Base-by-base conservation (phyloP, 2,329 filamentous ascomycete species). In the Phoma sp. region DNA sequence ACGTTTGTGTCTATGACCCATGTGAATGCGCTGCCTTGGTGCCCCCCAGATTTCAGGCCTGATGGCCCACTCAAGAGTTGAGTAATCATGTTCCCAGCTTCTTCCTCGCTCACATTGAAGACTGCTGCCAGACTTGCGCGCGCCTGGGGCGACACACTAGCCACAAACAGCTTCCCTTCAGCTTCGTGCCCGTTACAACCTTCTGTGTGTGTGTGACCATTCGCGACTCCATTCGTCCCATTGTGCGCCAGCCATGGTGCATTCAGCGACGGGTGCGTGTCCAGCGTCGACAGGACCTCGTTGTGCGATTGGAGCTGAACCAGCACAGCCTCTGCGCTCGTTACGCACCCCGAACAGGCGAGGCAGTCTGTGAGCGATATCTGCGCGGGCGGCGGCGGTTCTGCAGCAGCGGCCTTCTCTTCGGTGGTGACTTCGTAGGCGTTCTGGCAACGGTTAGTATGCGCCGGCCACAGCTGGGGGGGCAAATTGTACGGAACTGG, bases 361-460 rank as follows among this genome's bases (percentile, higher is more conserved):
- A 99, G 88, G 71, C 95, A 99, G 77, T 99, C 95, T 6, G 95
- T 98, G 58, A 99, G 85, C 43, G 93, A 97, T 67, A 99, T 98
- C 73, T 96, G 88, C 6, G 94, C 93, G 1, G 93, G 91, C 3
- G 87, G 83, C 46, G 87, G 83, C 48, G 84, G 83, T 59, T 86
- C 78, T 45, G 76, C 69, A 38, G 74, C 76, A 32, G 75, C 73
- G 55, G 88, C 81, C 69, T 91, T 88, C 74, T 96, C 94, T 81
- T 97, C 95, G 65, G 94, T 93, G 51, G 94, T 93, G 61, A 98
- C 93, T 85, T 98, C 92, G 77, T 93, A 90, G 6, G 81, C 74
- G 61, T 86, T 82, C 80, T 85, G 68, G 37, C 25, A 46, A 51
- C 56, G 55, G 60, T 75, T 49, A 74, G 71, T 66, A 54, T 60